phyloP scores from a whole-genome alignment of 352 stramenopile genomes.

The Phytophthora megakarya region DNA sequence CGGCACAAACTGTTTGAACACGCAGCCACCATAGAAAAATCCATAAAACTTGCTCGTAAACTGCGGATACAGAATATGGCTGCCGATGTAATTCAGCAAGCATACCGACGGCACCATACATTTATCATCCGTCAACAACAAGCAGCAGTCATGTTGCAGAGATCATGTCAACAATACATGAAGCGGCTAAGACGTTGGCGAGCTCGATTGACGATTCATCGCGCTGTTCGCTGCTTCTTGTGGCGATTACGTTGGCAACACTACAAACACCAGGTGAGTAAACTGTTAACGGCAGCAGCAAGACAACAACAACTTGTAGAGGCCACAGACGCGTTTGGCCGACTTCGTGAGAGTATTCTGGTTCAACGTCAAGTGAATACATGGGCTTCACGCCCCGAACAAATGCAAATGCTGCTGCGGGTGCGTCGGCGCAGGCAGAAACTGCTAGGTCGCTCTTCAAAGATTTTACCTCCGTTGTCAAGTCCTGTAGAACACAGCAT shows the following conservation, averaged over 20 bases:
- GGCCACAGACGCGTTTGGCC: conserved; percentile 30
- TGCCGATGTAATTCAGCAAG: conserved; percentile 40
- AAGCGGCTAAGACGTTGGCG: conserved; percentile 36
- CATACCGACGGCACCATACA: conserved; percentile 35
- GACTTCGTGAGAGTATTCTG: conserved; percentile 13
- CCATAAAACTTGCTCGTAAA: conserved; percentile 28
- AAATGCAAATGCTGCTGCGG: conserved; percentile 28
- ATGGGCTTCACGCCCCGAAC: conserved; percentile 24
- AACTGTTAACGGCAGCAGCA: conserved; percentile 34
- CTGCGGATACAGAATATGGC: conserved; percentile 32
- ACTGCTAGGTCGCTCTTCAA: conserved; percentile 4
- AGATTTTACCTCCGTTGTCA: conserved; percentile 10
- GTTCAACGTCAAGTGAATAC: conserved; percentile 26
- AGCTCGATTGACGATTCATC: conserved; percentile 44
- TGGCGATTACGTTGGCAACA: conserved; percentile 35
- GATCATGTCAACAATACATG: conserved; percentile 33
- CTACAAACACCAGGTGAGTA: conserved; percentile 33
- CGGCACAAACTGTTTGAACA: conserved; percentile 32
- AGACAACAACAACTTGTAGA: conserved; percentile 41
- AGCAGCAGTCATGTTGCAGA: conserved; percentile 42
- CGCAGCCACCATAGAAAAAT: conserved; percentile 29
- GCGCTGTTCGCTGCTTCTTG: conserved; percentile 38
- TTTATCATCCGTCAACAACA: conserved; percentile 24
- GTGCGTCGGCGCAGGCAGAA: conserved; percentile 24
- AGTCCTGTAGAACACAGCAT: not conserved